These are phyloP conservation scores for Spergularia azorica DNA, from an alignment of 179 eudicot species.

Conservation along the genomic window DNA sequence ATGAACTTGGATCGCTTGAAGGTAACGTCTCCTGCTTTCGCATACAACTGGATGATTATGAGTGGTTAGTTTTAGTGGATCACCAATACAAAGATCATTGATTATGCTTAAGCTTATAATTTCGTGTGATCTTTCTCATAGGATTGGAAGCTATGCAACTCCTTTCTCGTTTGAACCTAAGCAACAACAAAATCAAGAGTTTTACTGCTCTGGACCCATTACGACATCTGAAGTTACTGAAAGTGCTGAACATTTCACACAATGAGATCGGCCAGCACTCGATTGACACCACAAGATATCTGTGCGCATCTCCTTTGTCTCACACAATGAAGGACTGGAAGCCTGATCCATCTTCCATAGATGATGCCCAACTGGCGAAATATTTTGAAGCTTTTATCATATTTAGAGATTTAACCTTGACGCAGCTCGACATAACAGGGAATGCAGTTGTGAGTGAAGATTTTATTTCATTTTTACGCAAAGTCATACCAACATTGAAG, in stretches of 20 bases:
- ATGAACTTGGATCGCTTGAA: constrained; percentile 42
- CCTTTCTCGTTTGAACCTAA: constrained; percentile 70
- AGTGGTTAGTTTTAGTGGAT: too few species aligned
- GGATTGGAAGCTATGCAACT: constrained; percentile 92
- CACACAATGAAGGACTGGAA: constrained; percentile 55
- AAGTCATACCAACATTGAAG: constrained; percentile 56
- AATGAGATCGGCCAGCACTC: constrained; percentile 88
- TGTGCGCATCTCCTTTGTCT: constrained; percentile 71
- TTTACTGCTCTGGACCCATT: constrained; percentile 77
- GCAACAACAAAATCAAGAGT: constrained; percentile 66
- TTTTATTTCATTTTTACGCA: constrained; percentile 48
- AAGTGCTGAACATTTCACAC: constrained; percentile 67
- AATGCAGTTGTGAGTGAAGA: constrained; percentile 55
- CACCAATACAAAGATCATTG: too few species aligned
- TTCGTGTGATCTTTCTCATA: constrained; percentile 25
- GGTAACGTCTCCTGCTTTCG: constrained; percentile 30
- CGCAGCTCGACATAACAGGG: constrained; percentile 62
- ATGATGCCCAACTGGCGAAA: constrained; percentile 24
- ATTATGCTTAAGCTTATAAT: not conserved
- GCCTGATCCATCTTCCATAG: constrained; percentile 22
- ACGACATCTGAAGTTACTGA: constrained; percentile 54
- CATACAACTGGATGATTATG: too few species aligned
- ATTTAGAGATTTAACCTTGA: constrained; percentile 56
- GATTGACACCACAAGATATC: constrained; percentile 66
- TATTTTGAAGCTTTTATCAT: constrained; percentile 70